Base-by-base conservation (phyloP, 1,139 yeast genomes). In the Waltiozyma sp. region DNA sequence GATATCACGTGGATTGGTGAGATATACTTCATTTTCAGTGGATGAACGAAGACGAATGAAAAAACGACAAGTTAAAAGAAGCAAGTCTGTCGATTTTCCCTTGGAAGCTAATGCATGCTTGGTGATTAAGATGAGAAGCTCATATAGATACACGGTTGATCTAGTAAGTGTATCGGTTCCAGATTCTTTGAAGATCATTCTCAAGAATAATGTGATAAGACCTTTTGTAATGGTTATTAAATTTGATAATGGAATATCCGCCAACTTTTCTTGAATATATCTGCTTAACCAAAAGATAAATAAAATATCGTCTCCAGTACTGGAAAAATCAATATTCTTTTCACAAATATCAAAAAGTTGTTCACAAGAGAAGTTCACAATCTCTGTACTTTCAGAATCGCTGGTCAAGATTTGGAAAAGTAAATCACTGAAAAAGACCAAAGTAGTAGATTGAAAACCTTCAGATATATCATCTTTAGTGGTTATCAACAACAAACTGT, bases 1-100 rank as follows among this genome's bases (percentile, higher is more conserved):
- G 69, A 80, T 75, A 53, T 82, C 86, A 1, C 62, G 61, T 4
- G 86, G 84, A 14, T 69, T 65, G 0, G 77, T 65, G 38, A 82
- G 62, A 52, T 68, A 76, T 1, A 81, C 58, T 31, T 59, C 61
- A 14, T 68, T 68, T 33, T 69, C 71, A 4, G 64, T 54, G 1
- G 82, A 73, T 1, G 66, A 68, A 42, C 93, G 64, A 2, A 82
- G 61, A 46, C 89, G 65, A 15, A 73, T 64, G 44, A 83, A 60
- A 18, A 77, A 64, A 42, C 81, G 69, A 18, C 80, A 68, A 2
- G 78, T 63, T 3, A 71, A 65, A 26, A 80, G 59, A 43, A 77
- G 64, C 1, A 73, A 43, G 2, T 60, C 65, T 2, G 55, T 52
- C n/a, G 28, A 6, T 4, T 21, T 26, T 26, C 10, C 28, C 14